A percentile compares a stretch with the other conserved stretches of the same genome.
phyloP scores from a whole-genome alignment of 1,284 basidiomycete species.

The Moniliella sp. region DNA sequence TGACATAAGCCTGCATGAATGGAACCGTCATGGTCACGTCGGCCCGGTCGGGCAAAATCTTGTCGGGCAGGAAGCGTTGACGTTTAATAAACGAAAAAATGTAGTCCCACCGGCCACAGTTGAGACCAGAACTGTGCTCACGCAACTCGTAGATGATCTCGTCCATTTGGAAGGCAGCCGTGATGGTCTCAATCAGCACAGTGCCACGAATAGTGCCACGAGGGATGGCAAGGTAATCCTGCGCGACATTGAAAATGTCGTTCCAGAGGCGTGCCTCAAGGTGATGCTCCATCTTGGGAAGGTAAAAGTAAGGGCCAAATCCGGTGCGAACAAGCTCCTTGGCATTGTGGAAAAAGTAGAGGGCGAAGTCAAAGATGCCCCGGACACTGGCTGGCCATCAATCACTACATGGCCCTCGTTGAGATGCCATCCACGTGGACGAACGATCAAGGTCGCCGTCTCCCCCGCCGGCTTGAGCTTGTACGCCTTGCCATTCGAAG shows the following conservation, averaged over 20 bases:
- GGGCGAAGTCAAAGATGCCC: conserved; percentile 88
- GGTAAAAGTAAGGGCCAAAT: conserved; percentile 86
- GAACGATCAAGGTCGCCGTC: conserved; percentile 28
- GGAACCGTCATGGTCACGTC: conserved; percentile 95
- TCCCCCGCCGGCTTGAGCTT: conserved; percentile 70
- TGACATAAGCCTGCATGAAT: conserved; percentile 95
- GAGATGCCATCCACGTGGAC: conserved; percentile 80
- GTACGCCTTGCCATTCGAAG: conserved; percentile 59
- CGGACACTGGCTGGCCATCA: conserved; percentile 74
- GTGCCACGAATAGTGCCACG: conserved; percentile 77
- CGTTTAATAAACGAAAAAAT: conserved; percentile 54
- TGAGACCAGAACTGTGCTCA: conserved; percentile 80
- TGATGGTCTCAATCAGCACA: conserved; percentile 86
- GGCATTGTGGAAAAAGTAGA: conserved; percentile 96
- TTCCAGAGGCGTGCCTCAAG: conserved; percentile 82
- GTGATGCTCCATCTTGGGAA: conserved; percentile 78
- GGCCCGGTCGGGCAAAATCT: conserved; percentile 65
- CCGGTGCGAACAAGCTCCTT: conserved; percentile 48
- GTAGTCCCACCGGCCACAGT: conserved; percentile 97
- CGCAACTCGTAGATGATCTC: conserved; percentile 92
- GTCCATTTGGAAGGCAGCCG: conserved; percentile 97
- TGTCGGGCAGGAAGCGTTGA: conserved; percentile 28
- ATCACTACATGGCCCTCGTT: conserved; percentile 69
- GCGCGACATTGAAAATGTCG: conserved; percentile 82
- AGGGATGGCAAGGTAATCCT: conserved; percentile 69